Base-by-base conservation (phyloP, 73 alveolate species). In the Halteria grandinella region DNA sequence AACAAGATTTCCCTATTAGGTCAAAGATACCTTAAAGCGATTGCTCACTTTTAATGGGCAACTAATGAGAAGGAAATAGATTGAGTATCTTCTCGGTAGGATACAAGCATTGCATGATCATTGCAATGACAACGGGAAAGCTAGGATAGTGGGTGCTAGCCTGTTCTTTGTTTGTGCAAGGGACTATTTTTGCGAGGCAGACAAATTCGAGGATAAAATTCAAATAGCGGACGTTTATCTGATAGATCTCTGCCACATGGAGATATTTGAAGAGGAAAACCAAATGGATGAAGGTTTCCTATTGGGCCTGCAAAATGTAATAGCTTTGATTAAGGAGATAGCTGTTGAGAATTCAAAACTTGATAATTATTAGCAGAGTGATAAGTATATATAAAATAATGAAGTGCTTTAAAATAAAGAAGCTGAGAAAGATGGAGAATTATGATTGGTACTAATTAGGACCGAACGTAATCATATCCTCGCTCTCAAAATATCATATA, bases 221-320 rank as follows among this genome's bases (percentile, higher is more conserved):
- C 3, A 60, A 8, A 34, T 60, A 21, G 77, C 43, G 18, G 77
- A 60, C 43, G 77, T 60, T 6, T 12, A 60, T 17, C 29, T 60
- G 6, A 60, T 60, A 21, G 77, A 60, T 23, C 37, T 60, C 60
- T 60, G 77, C 59, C 77, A 60, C 27, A 60, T 60, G 77, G 77
- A 60, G 6, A 1, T 40, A n/a, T 25, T 60, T 1, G 45, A 32
- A 15, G 59, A 60, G 14, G 1, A 15, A 6, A 29, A 40, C 1
- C 15, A 34, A 12, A 60, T 40, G 24, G 77, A 60, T 60, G 37
- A 59, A 59, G 77, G 77, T 17, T 60, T 60, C 29, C 37, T 60
- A 41, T 40, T 40, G 24, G 77, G 77, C 24, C 59, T 60, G 2
- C 33, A 60, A 15, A 59, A 60, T 24, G 43, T 59, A 3, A 60